Evolutionary conservation across 306 rosid genomes (phyloP).

Genomic region (Cucumis hystrix): DNA sequence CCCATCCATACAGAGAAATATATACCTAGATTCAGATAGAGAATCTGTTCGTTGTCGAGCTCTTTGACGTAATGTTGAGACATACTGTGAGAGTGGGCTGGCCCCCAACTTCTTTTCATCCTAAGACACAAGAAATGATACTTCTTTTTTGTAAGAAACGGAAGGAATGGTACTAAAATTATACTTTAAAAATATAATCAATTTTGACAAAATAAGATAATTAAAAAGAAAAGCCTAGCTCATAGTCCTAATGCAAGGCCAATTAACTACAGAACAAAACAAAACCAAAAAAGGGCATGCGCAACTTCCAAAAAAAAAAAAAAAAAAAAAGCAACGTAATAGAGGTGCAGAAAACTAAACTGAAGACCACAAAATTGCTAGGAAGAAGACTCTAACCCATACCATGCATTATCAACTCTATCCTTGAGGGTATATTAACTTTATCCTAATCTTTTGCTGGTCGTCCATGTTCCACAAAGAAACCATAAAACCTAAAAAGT

Average conservation of each 20-base stretch:
- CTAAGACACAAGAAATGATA: slow-evolving; percentile 16
- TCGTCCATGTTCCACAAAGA: neutral
- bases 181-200: neutral
- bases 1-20: neutral
- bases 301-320: neutral
- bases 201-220: neutral
- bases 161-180: neutral
- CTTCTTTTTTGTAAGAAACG: no score
- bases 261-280: neutral
- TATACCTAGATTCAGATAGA: slow-evolving; percentile 67
- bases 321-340: neutral
- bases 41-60: slow-evolving; percentile 44
- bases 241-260: neutral
- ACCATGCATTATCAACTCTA: neutral
- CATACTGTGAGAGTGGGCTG: slow-evolving; percentile 56
- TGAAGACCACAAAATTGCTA: neutral
- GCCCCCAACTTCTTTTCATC: slow-evolving; percentile 48
- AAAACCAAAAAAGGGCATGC: neutral
- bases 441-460: neutral
- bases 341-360: neutral
- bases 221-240: neutral
- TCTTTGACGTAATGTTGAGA: slow-evolving; percentile 38
- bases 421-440: neutral
- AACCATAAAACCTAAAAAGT: neutral
- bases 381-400: neutral